A percentile compares a stretch with the other conserved stretches of the same genome.
Conservation (phyloP, 352 stramenopile genomes). For the Phytophthora cryptogea region DNA sequence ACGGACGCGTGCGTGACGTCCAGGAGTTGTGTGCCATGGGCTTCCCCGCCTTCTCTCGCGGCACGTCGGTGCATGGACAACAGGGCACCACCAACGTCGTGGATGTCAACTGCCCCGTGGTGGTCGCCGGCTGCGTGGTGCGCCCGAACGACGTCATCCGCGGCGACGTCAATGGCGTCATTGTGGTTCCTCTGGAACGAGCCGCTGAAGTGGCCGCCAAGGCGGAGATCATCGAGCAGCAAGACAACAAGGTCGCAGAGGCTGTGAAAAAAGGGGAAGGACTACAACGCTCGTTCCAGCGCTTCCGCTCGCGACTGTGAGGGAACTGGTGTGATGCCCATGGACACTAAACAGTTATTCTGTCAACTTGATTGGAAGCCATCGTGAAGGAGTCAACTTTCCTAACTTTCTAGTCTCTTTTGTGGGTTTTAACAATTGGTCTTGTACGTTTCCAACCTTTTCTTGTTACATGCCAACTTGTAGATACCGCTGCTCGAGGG, state of each 20-base stretch:
- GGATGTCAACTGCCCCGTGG: slow-evolving; percentile 65
- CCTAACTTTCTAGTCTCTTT: neutral
- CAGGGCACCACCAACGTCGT: slow-evolving; percentile 62
- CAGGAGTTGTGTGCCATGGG: slow-evolving; percentile 68
- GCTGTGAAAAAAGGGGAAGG: slow-evolving; percentile 73
- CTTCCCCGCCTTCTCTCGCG: slow-evolving; percentile 72
- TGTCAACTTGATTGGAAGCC: too few relatives aligned
- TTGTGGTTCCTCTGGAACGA: slow-evolving; percentile 73
- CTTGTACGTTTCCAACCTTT: too few relatives aligned
- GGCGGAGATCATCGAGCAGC: slow-evolving; percentile 76
- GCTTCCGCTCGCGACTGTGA: slow-evolving; percentile 61
- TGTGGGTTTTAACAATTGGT: neutral
- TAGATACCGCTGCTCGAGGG: slow-evolving; percentile 31
- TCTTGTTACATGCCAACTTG: slow-evolving; percentile 18
- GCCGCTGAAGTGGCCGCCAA: slow-evolving; percentile 72
- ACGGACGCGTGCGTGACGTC: slow-evolving; percentile 78
- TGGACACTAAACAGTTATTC: too few relatives aligned
- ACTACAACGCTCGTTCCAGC: slow-evolving; percentile 74
- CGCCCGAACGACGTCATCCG: slow-evolving; percentile 78
- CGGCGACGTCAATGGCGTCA: slow-evolving; percentile 78
- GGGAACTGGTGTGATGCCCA: neutral
- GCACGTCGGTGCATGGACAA: slow-evolving; percentile 79
- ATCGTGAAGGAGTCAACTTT: too few relatives aligned
- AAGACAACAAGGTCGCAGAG: slow-evolving; percentile 81
- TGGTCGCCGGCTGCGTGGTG: slow-evolving; percentile 76